Conservation (phyloP, 2,329 filamentous ascomycete genomes). For the Nemania sp. region DNA sequence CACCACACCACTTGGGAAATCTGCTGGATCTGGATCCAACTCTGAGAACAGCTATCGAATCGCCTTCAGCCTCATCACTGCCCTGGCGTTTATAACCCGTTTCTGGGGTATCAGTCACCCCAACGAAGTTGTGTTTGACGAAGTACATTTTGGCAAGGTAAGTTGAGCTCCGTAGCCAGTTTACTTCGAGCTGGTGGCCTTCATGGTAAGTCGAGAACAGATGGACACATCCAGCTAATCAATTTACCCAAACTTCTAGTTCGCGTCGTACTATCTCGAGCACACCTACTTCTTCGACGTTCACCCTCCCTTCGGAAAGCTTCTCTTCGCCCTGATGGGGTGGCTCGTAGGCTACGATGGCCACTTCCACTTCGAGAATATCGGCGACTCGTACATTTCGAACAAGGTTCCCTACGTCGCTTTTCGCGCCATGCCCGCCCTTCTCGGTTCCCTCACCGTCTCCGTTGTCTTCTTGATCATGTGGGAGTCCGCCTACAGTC, state of each 20-base stretch:
- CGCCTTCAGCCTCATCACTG: conserved; percentile 80
- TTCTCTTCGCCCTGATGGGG: conserved; percentile 95
- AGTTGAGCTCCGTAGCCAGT: conserved; percentile 41
- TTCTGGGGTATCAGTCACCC: conserved; percentile 98
- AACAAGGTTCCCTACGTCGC: conserved; percentile 98
- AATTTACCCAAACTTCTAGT: conserved; percentile 58
- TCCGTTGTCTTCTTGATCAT: conserved; percentile 97
- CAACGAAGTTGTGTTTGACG: conserved; percentile 97
- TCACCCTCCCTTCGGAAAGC: conserved; percentile 97
- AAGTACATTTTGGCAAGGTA: conserved; percentile 99
- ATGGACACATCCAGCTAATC: conserved; percentile 29
- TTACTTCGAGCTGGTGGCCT: not conserved
- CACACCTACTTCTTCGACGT: conserved; percentile 99
- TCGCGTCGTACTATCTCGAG: conserved; percentile 87
- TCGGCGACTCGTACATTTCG: conserved; percentile 95
- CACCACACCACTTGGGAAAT: conserved; percentile 56
- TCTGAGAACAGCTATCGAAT: conserved; percentile 89
- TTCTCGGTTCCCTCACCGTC: conserved; percentile 91
- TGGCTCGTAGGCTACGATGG: conserved; percentile 98
- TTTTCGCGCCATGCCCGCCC: conserved; percentile 91
- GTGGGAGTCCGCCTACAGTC: conserved; percentile 99
- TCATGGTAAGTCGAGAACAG: not conserved
- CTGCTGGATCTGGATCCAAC: conserved; percentile 53
- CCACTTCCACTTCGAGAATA: conserved; percentile 98
- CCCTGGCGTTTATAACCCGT: conserved; percentile 87